These are phyloP conservation scores for Ocimum tenuiflorum DNA, from an alignment of 257 asterid species.

Conservation along the genomic window DNA sequence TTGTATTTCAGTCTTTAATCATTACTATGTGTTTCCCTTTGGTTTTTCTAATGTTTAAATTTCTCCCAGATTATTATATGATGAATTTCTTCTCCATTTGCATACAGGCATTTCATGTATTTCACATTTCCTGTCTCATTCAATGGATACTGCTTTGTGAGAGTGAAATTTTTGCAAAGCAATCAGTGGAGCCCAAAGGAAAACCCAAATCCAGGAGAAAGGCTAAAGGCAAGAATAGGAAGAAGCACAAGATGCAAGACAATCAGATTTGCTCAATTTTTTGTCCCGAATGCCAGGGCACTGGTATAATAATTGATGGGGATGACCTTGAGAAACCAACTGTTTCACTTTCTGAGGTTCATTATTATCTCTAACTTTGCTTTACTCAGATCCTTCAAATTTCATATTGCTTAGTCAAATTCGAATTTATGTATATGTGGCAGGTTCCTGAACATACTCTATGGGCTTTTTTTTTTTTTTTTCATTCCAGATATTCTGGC, in stretches of 20 bases:
- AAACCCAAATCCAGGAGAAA: slow-evolving; percentile 50
- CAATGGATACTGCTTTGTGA: slow-evolving; percentile 83
- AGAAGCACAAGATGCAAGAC: slow-evolving; percentile 29
- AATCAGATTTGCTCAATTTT: slow-evolving; percentile 40
- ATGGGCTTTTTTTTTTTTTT: background rate
- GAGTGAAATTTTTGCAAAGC: slow-evolving; percentile 44
- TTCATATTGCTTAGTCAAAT: background rate
- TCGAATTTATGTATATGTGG: too few species aligned
- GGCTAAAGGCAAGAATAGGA: slow-evolving; percentile 41
- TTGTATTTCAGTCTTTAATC: background rate
- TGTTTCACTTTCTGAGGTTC: slow-evolving; percentile 69
- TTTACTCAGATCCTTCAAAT: background rate
- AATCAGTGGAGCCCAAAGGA: slow-evolving; percentile 32
- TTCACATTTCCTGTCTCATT: slow-evolving; percentile 77
- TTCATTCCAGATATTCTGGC: slow-evolving; percentile 52
- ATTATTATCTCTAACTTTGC: slow-evolving; percentile 2
- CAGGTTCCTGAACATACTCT: background rate
- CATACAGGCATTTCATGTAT: slow-evolving; percentile 79
- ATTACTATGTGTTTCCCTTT: too few species aligned
- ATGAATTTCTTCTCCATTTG: background rate
- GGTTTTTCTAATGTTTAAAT: too few species aligned
- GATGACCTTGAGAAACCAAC: slow-evolving; percentile 76
- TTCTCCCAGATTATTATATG: background rate
- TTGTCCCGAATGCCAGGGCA: slow-evolving; percentile 95
- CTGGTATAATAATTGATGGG: slow-evolving; percentile 45